A percentile compares a stretch with the other conserved stretches of the same genome.
Conservation (phyloP, 2,329 filamentous ascomycete species). For the Fusarium pseudograminearum region DNA sequence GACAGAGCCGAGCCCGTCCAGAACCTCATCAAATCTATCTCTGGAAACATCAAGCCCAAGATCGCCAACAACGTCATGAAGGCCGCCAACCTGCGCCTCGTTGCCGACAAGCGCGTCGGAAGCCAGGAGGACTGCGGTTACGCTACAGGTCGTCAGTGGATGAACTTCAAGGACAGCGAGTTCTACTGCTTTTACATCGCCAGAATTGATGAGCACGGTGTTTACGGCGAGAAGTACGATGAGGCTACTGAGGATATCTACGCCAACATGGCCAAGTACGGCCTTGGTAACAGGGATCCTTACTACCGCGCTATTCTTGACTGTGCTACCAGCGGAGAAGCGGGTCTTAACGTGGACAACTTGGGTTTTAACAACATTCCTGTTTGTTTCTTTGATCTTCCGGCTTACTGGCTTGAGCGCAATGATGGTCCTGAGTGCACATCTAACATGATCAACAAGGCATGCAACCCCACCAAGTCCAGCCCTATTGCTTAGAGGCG, state of each 20-base stretch:
- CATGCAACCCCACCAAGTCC: constrained; percentile 11
- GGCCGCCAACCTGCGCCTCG: constrained; percentile 21
- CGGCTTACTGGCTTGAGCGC: constrained; percentile 21
- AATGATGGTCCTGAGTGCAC: constrained; percentile 17
- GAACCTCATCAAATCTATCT: constrained; percentile 6
- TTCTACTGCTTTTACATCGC: constrained; percentile 40
- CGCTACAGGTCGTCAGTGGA: constrained; percentile 30
- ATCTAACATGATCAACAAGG: neutral
- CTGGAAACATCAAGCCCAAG: constrained; percentile 29
- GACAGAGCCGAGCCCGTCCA: constrained; percentile 12
- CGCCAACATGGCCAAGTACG: constrained; percentile 33
- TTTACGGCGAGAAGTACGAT: neutral
- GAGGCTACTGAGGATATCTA: constrained; percentile 22
- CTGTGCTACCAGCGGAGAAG: constrained; percentile 5
- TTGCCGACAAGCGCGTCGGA: constrained; percentile 20
- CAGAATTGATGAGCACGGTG: neutral
- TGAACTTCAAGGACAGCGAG: constrained; percentile 17
- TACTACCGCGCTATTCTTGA: constrained; percentile 29
- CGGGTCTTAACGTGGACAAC: neutral
- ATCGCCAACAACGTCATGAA: constrained; percentile 41
- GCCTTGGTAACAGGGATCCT: constrained; percentile 14
- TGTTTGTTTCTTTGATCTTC: constrained; percentile 28
- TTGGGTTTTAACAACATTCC: constrained; percentile 17
- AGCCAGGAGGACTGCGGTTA: constrained; percentile 26
- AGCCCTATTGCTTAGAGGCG: neutral